These are phyloP conservation scores for Melaleuca alternifolia DNA, from an alignment of 345 rosid species.

Conservation along the genomic window DNA sequence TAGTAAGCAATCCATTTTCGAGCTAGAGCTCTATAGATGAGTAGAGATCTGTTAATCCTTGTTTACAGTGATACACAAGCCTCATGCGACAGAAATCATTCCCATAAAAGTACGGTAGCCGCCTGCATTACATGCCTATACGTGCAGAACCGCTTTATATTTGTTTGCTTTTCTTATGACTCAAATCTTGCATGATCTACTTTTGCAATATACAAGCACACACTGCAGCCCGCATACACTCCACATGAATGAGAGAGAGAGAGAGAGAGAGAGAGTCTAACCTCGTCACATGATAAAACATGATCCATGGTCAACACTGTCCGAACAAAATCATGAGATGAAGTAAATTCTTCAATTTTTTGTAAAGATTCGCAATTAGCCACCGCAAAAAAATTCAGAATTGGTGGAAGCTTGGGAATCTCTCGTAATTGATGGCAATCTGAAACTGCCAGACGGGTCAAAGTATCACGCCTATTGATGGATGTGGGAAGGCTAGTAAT, in stretches of 20 bases:
- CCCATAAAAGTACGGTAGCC: no score
- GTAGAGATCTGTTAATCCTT: no score
- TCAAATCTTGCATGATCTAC: background rate
- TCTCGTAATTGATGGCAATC: background rate
- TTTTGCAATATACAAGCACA: background rate
- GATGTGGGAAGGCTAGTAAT: background rate
- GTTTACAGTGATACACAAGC: no score
- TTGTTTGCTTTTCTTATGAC: background rate
- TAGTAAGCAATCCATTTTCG: no score
- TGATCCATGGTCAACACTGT: background rate
- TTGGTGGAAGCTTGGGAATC: background rate
- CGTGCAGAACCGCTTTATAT: no score
- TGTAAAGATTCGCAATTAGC: background rate
- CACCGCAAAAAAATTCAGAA: fast-evolving
- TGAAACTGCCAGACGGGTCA: fast-evolving
- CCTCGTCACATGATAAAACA: no score
- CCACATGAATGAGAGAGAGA: background rate
- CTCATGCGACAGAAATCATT: no score
- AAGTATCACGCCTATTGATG: background rate
- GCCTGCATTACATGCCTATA: no score
- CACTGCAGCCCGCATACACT: background rate
- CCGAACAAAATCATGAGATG: background rate
- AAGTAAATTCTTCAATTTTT: background rate
- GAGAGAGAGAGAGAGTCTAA: no score
- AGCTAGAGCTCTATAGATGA: no score